Percentiles rank a stretch among this genome's conserved stretches.
Conservation (phyloP, 1,284 basidiomycete species). For the Apiotrichum siamense region DNA sequence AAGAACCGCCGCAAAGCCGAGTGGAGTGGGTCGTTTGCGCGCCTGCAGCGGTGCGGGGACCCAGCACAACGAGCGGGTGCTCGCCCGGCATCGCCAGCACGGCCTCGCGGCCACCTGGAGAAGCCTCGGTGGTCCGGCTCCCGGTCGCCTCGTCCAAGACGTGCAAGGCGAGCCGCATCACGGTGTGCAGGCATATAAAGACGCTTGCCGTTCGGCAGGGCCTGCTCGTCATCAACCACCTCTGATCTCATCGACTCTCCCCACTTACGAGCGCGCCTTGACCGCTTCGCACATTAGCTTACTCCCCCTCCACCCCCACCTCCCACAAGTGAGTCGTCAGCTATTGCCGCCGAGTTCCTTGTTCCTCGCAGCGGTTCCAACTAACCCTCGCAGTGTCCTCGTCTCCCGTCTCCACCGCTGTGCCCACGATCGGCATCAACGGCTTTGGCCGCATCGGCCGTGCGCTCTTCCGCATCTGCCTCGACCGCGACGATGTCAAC, state of each 20-base stretch:
- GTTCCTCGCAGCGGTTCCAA: background rate
- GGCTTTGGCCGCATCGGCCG: slow-evolving; percentile 48
- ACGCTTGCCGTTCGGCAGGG: no score
- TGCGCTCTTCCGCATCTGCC: slow-evolving; percentile 29
- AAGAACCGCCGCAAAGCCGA: slow-evolving; percentile 4
- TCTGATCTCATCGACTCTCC: background rate
- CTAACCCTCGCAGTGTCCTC: slow-evolving; percentile 1
- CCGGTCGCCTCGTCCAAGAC: background rate
- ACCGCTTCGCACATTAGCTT: no score
- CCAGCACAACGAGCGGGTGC: background rate
- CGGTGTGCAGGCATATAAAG: no score
- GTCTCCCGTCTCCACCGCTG: slow-evolving; percentile 1
- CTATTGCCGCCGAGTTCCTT: background rate
- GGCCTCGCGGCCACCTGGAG: background rate
- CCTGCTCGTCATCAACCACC: no score
- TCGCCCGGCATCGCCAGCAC: background rate
- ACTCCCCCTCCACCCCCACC: background rate
- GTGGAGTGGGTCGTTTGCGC: background rate
- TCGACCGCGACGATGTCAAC: slow-evolving; percentile 29
- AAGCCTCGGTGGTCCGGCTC: background rate
- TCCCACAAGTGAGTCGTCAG: slow-evolving; percentile 3
- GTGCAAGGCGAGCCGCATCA: no score
- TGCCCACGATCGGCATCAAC: slow-evolving; percentile 44
- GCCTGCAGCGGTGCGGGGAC: background rate
- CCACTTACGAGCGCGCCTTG: no score